Evolutionary conservation across 441 rosid species (phyloP).

Genomic region (Melastoma candidum): DNA sequence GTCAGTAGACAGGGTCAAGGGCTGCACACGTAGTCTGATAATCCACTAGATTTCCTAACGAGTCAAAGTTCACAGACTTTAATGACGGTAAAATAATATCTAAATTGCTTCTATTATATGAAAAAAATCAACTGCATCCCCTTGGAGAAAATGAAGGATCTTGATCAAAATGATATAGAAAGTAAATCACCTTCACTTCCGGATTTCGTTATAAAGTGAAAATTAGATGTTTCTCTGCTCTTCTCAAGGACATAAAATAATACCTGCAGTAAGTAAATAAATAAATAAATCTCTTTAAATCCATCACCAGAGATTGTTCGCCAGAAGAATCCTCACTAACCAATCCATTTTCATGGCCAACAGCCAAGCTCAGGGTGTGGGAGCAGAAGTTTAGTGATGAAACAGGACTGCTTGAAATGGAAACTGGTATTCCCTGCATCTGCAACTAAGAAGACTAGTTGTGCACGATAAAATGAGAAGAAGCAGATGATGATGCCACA

Average conservation of each 20-base stretch:
- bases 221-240: conserved; percentile 20
- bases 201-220: conserved; percentile 34
- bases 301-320: neutral
- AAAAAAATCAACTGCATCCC: neutral
- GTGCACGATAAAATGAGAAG: conserved; percentile 4
- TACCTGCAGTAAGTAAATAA: conserved; percentile 27
- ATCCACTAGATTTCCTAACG: neutral
- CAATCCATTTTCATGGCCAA: conserved; percentile 55
- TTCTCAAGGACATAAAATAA: conserved; percentile 35
- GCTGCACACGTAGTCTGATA: neutral
- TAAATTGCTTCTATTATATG: neutral
- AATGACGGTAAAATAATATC: too few relatives aligned
- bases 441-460: conserved; percentile 19
- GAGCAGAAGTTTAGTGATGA: conserved; percentile 40
- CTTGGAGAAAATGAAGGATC: too few relatives aligned
- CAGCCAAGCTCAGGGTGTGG: conserved; percentile 44
- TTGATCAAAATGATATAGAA: neutral
- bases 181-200: conserved; percentile 39
- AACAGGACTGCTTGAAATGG: conserved; percentile 38
- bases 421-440: conserved; percentile 34
- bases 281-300: conserved; percentile 6
- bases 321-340: conserved; percentile 27
- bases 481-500: neutral
- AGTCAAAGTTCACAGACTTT: neutral
- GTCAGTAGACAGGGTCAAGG: conserved; percentile 13